A percentile compares a stretch with the other conserved stretches of the same genome.
These are phyloP conservation scores for Aspergillus pseudoviridinutans DNA, from an alignment of 2,329 filamentous ascomycete genomes.

Conservation along the genomic window DNA sequence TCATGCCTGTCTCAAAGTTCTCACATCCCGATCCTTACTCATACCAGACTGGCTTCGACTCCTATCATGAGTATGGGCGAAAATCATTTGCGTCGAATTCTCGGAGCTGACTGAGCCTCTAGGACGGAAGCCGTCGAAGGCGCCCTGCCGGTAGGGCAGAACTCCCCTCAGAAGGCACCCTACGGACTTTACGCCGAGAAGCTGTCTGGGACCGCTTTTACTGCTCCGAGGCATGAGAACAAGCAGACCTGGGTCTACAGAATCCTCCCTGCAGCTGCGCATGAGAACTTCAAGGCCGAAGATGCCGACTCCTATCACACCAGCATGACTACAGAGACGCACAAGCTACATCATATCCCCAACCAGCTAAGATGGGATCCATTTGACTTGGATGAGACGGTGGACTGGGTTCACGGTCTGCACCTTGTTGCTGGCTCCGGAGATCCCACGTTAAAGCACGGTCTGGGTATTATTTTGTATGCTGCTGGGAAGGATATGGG, in stretches of 20 bases:
- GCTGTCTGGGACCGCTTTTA: slow-evolving; percentile 69
- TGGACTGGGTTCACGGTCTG: slow-evolving; percentile 65
- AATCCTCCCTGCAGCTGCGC: slow-evolving; percentile 61
- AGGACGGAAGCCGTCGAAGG: slow-evolving; percentile 74
- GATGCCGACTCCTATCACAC: slow-evolving; percentile 46
- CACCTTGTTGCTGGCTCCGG: slow-evolving; percentile 74
- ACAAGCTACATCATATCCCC: slow-evolving; percentile 67
- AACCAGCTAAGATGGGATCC: slow-evolving; percentile 79
- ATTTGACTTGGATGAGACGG: slow-evolving; percentile 66
- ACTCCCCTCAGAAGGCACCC: slow-evolving; percentile 76
- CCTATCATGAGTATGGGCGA: slow-evolving; percentile 67
- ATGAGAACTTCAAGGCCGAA: slow-evolving; percentile 48
- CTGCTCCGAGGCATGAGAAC: slow-evolving; percentile 64
- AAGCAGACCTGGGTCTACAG: slow-evolving; percentile 71
- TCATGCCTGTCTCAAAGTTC: slow-evolving; percentile 64
- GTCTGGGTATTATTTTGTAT: slow-evolving; percentile 76
- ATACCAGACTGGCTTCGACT: slow-evolving; percentile 75
- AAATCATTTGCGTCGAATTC: not conserved
- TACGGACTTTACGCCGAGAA: slow-evolving; percentile 80
- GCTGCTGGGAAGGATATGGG: slow-evolving; percentile 75
- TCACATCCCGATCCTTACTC: slow-evolving; percentile 63
- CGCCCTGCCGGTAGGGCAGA: slow-evolving; percentile 69
- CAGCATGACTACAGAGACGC: slow-evolving; percentile 36
- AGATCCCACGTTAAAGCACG: slow-evolving; percentile 72
- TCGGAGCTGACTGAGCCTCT: slow-evolving; percentile 13